Evolutionary conservation across 441 rosid genomes (phyloP), one percentile per base, ranked within the genome.

Genomic region (Metrosideros polymorpha): DNA sequence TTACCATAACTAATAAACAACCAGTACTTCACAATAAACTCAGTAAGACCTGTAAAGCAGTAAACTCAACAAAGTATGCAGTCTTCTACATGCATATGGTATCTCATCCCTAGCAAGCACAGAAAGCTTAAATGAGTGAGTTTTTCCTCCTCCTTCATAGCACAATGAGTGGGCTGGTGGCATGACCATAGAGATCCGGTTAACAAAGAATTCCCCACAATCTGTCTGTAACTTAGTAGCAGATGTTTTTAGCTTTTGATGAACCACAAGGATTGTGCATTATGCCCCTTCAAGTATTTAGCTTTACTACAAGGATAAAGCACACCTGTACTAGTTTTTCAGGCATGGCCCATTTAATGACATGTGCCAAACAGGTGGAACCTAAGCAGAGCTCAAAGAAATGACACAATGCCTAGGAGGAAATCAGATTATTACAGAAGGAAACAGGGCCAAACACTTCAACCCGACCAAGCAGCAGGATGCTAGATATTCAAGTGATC

Each of bases 11-110:
- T 82, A 90, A 51, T 51, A 61, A 83, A 83, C 24, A 52, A 96
- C 95, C 98, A 94, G 95, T 89, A 96, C 97, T 84, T 94, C 95
- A 90, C 84, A 90, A 43, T 93, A 94, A 76, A 95, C 90, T 89
- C 93, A 92, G 89, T 35, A 71, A 71, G 45, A 22, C 30, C 63
- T 56, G 63, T 56, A 12, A 6, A 56, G n/a, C 9, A 24, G 59
- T 55, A 55, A 63, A 63, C 76, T 35, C 45, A 66, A 22, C 47
- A 19, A 35, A 35, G 42, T 22, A 71, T 22, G 47, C 47, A 22
- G 47, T 71, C 79, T 66, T 39, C n/a, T 71, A 22, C 79, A 10
- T 3, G 47, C 47, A 39, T 24, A 39, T 35, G 79, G n/a, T 39
- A 71, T 71, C 79, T 35, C 47, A 39, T 22, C 79, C 45, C 79